phyloP scores from a whole-genome alignment of 441 rosid species.

The Mallotus repandus region DNA sequence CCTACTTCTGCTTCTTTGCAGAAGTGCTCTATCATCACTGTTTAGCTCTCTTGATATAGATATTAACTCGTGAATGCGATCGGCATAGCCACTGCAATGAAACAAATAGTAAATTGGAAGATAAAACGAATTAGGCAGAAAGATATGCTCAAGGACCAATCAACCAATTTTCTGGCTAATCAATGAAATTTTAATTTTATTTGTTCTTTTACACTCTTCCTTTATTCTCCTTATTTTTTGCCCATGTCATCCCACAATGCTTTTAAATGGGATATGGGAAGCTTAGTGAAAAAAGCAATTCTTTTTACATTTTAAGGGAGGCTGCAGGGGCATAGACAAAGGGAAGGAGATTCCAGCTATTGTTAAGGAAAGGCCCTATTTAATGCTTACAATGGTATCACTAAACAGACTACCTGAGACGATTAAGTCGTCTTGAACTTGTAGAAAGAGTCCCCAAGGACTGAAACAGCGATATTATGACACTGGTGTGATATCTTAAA shows the following conservation, averaged over 20 bases:
- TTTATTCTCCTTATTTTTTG: background rate
- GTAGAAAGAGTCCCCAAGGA: slow-evolving; percentile 94
- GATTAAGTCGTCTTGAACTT: slow-evolving; percentile 91
- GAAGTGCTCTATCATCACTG: slow-evolving; percentile 52
- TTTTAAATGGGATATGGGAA: background rate
- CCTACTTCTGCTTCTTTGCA: slow-evolving; percentile 65
- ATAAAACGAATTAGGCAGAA: slow-evolving; percentile 3
- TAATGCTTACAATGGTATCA: slow-evolving; percentile 9
- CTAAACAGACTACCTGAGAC: slow-evolving; percentile 72
- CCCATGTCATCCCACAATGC: background rate
- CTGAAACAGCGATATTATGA: slow-evolving; percentile 89
- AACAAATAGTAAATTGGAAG: slow-evolving; percentile 15
- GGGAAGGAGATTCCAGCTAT: background rate
- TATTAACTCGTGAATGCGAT: slow-evolving; percentile 93
- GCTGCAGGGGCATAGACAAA: background rate
- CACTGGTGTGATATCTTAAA: slow-evolving; percentile 99
- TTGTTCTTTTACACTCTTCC: background rate
- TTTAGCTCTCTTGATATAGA: slow-evolving; percentile 84
- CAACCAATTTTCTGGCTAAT: background rate
- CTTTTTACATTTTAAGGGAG: background rate
- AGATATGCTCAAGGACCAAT: background rate
- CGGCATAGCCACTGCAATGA: slow-evolving; percentile 90
- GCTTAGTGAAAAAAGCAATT: background rate
- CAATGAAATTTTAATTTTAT: background rate
- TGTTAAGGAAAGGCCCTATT: background rate